Evolutionary conservation across 176 grass and related monocot species (phyloP).

Genomic region (Microstegium vimineum): DNA sequence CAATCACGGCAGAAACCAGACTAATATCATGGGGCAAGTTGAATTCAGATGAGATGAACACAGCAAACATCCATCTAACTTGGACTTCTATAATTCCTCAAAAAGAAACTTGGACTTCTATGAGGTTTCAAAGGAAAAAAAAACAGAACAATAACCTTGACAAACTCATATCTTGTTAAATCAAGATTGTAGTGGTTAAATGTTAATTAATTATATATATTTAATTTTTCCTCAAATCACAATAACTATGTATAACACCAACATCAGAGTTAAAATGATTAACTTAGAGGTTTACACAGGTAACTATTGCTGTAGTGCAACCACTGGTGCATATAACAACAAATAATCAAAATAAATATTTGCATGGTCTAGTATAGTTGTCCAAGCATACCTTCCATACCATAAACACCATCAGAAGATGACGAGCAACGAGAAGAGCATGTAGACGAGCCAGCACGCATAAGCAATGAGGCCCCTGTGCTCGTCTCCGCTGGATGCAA

Average conservation of each 20-base stretch:
- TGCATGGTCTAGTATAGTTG: not conserved
- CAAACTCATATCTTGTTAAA: not conserved
- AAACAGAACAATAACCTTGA: not conserved
- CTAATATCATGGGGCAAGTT: not conserved
- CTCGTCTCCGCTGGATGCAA: slow-evolving; percentile 84
- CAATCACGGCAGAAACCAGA: not conserved
- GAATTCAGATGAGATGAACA: not conserved
- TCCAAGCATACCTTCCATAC: slow-evolving; percentile 13
- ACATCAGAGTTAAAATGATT: not conserved
- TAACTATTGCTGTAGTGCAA: not conserved
- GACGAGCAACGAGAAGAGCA: slow-evolving; percentile 91
- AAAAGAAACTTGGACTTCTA: not conserved
- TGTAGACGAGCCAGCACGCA: slow-evolving; percentile 90
- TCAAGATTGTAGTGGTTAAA: not conserved
- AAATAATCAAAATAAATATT: not conserved
- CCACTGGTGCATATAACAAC: not conserved
- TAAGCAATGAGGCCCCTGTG: slow-evolving; percentile 77
- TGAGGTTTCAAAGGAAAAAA: not conserved
- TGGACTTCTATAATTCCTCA: not conserved
- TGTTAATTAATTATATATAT: not conserved
- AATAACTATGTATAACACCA: not conserved
- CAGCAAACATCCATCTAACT: not conserved
- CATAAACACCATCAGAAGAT: slow-evolving; percentile 60
- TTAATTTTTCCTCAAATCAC: not conserved
- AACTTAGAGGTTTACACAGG: not conserved